phyloP scores from a whole-genome alignment of 257 asterid species.

The Primulina tabacum region DNA sequence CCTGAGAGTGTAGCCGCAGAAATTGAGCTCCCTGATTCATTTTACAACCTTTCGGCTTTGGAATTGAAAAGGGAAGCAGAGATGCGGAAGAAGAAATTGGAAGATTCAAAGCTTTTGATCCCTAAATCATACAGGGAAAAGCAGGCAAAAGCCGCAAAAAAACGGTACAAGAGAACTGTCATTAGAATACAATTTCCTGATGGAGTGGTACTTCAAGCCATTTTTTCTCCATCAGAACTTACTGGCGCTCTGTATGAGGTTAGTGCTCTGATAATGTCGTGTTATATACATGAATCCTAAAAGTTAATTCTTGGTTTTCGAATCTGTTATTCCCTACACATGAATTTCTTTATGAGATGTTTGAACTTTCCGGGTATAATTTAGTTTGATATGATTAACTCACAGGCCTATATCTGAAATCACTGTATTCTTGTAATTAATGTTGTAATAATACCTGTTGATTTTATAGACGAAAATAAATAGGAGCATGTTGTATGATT shows the following conservation, averaged over 20 bases:
- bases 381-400: slow-evolving; percentile 7
- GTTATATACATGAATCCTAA: background rate
- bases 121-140: slow-evolving; percentile 89
- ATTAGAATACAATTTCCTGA: slow-evolving; percentile 89
- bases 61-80: slow-evolving; percentile 86
- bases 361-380: background rate
- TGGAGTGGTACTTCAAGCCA: slow-evolving; percentile 87
- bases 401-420: background rate
- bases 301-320: background rate
- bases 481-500: background rate
- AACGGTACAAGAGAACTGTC: slow-evolving; percentile 59
- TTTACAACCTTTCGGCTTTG: slow-evolving; percentile 63
- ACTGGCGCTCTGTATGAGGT: slow-evolving; percentile 83
- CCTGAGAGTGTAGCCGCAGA: slow-evolving; percentile 79
- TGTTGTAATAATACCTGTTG: background rate
- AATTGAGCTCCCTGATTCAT: slow-evolving; percentile 82
- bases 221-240: slow-evolving; percentile 68
- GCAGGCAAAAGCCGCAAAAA: slow-evolving; percentile 79
- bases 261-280: slow-evolving; percentile 28
- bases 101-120: slow-evolving; percentile 81
- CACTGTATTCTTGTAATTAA: background rate
- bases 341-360: background rate
- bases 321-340: background rate
- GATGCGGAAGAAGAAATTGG: slow-evolving; percentile 66
- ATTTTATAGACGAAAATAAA: background rate